Conservation (phyloP, 2,329 filamentous ascomycete genomes). For the Pseudogymnoascus sp. region DNA sequence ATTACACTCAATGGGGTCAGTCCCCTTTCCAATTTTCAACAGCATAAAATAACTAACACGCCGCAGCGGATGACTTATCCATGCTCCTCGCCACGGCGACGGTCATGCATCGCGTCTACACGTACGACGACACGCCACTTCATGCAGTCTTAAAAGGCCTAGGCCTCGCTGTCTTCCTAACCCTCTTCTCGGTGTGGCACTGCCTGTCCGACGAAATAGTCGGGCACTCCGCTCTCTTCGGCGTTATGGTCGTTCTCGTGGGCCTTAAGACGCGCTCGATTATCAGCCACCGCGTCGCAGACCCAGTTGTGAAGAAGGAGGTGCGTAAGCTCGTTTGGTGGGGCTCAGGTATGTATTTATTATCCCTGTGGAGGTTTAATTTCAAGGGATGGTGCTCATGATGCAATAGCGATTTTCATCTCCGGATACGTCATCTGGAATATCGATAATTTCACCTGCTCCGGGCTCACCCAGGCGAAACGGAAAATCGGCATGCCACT, state of each 20-base stretch:
- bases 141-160: constrained; percentile 33
- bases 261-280: constrained; percentile 22
- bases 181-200: constrained; percentile 35
- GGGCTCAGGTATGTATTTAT: constrained; percentile 18
- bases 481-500: constrained; percentile 42
- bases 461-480: constrained; percentile 38
- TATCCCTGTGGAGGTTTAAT: not conserved
- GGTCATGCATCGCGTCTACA: constrained; percentile 42
- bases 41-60: not conserved
- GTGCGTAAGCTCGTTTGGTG: constrained; percentile 20
- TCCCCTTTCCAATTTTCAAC: constrained; percentile 27
- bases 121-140: constrained; percentile 34
- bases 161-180: constrained; percentile 33
- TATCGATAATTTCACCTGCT: constrained; percentile 47
- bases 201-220: constrained; percentile 21
- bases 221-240: constrained; percentile 23
- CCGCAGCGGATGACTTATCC: constrained; percentile 44
- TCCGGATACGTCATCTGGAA: constrained; percentile 48
- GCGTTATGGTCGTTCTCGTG: constrained; percentile 20
- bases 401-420: constrained; percentile 27
- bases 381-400: not conserved
- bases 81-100: constrained; percentile 48
- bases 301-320: constrained; percentile 18
- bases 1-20: constrained; percentile 40
- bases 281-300: constrained; percentile 19